Evolutionary conservation across 208 protist species (phyloP), one percentile per base, ranked within the genome.

Genomic region (Herpetomonas tarakana): DNA sequence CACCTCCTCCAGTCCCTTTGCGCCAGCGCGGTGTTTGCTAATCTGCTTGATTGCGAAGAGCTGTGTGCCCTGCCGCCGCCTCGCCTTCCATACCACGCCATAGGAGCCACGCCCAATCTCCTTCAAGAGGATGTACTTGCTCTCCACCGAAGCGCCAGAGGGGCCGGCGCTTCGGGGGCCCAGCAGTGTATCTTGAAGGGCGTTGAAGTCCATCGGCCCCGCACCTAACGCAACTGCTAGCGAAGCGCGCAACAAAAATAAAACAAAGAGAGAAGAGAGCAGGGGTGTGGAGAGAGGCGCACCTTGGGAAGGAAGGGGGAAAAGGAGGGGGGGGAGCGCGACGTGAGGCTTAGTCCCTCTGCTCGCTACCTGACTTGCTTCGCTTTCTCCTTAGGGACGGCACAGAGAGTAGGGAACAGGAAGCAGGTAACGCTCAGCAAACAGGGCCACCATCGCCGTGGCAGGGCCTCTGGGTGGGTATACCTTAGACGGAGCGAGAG

Each of bases 61-160:
- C 24, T 67, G 60, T 9, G 54, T 22, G 22, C 81, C 75, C 45
- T 78, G 58, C 3, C 73, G 64, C 9, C 71, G 78, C 11, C 56
- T 73, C 24, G 81, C 85, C 27, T 74, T 85, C 79, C 83, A 90
- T 2, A 96, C 91, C 7, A 81, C 78, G 21, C 88, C 87, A 58
- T 93, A 96, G 2, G 83, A 81, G 9, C 91, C 91, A 28, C 74
- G 81, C n/a, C 91, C 91, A 45, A 96, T 67, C 38, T 91, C 66
- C 4, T 91, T 76, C 0, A 85, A 18, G 2, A 96, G 65, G 2
- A 66, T 38, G 55, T 94, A 96, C 2, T 58, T 60, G 3, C 69
- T 62, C 29, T 81, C 71, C 14, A 93, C 71, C 1, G 65, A 35
- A 12, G 60, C 52, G 28, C 28, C 4, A 14, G 71, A 63, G 6